A percentile compares a stretch with the other conserved stretches of the same genome.
phyloP scores from a whole-genome alignment of 1,284 basidiomycete species.

The Tilletia horrida region DNA sequence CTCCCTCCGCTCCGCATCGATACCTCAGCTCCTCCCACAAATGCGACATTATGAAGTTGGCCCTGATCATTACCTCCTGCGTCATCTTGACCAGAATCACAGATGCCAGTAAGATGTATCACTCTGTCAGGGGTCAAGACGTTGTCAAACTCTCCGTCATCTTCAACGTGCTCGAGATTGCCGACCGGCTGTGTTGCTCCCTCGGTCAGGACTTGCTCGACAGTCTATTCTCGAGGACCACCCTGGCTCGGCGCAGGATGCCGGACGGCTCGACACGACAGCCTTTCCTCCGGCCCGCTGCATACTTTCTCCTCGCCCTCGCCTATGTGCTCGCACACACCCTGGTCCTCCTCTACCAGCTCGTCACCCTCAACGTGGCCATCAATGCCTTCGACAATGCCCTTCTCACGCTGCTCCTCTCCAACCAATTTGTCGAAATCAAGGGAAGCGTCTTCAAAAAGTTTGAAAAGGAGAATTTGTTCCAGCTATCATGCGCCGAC shows the following conservation, averaged over 20 bases:
- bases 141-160: slow-evolving; percentile 92
- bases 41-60: slow-evolving; percentile 77
- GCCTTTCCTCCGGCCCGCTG: slow-evolving; percentile 67
- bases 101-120: slow-evolving; percentile 97
- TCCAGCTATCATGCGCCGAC: slow-evolving; percentile 84
- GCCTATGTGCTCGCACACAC: slow-evolving; percentile 76
- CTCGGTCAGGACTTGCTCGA: slow-evolving; percentile 98
- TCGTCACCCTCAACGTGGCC: slow-evolving; percentile 92
- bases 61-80: slow-evolving; percentile 74
- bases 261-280: slow-evolving; percentile 55
- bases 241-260: slow-evolving; percentile 63
- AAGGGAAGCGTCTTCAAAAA: slow-evolving; percentile 99
- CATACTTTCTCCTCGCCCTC: slow-evolving; percentile 79
- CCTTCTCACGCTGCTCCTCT: slow-evolving; percentile 85
- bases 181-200: slow-evolving; percentile 87
- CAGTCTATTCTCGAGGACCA: slow-evolving; percentile 89
- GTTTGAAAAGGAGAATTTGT: slow-evolving; percentile 99
- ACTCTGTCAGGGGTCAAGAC: slow-evolving; percentile 88
- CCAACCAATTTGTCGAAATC: slow-evolving; percentile 99
- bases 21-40: slow-evolving; percentile 67
- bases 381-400: slow-evolving; percentile 98
- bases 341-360: slow-evolving; percentile 93
- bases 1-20: background rate
- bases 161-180: slow-evolving; percentile 84
- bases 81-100: slow-evolving; percentile 75